phyloP scores from a whole-genome alignment of 768 basidiomycete species.

The Phaeolepiota aurea region DNA sequence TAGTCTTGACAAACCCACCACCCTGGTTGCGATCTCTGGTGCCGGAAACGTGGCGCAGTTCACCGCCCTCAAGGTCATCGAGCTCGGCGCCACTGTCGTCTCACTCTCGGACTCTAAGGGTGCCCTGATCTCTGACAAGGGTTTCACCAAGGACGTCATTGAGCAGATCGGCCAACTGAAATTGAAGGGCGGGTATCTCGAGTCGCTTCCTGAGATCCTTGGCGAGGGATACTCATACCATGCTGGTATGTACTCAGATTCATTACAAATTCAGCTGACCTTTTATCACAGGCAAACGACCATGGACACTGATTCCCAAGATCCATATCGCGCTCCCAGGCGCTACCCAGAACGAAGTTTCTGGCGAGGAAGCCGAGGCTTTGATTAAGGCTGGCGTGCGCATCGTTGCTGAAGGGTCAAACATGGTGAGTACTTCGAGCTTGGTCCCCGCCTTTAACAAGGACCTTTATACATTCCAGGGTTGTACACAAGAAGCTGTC shows the following conservation, averaged over 20 bases:
- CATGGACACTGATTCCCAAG: conserved; percentile 59
- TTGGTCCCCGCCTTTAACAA: background rate
- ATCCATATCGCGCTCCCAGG: conserved; percentile 64
- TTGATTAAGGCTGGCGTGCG: conserved; percentile 60
- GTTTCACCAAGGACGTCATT: conserved; percentile 52
- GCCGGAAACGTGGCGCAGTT: conserved; percentile 72
- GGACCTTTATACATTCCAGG: conserved; percentile 19
- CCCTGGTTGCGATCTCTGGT: conserved; percentile 51
- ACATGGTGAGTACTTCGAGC: conserved; percentile 37
- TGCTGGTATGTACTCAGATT: conserved; percentile 20
- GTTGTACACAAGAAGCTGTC: conserved; percentile 66
- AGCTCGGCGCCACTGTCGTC: conserved; percentile 63
- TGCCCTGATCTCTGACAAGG: conserved; percentile 47
- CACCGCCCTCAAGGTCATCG: conserved; percentile 71
- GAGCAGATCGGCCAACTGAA: conserved; percentile 43
- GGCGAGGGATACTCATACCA: conserved; percentile 39
- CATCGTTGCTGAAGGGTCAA: conserved; percentile 71
- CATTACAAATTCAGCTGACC: background rate
- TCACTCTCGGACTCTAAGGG: conserved; percentile 74
- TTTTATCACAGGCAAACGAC: conserved; percentile 36
- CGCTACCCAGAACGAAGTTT: conserved; percentile 68
- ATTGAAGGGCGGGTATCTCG: conserved; percentile 41
- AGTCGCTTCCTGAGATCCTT: conserved; percentile 19
- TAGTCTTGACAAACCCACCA: conserved; percentile 34
- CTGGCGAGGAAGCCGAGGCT: conserved; percentile 59